Base-by-base conservation (phyloP, 2,329 filamentous ascomycete genomes). In the Peltaster fructicola region DNA sequence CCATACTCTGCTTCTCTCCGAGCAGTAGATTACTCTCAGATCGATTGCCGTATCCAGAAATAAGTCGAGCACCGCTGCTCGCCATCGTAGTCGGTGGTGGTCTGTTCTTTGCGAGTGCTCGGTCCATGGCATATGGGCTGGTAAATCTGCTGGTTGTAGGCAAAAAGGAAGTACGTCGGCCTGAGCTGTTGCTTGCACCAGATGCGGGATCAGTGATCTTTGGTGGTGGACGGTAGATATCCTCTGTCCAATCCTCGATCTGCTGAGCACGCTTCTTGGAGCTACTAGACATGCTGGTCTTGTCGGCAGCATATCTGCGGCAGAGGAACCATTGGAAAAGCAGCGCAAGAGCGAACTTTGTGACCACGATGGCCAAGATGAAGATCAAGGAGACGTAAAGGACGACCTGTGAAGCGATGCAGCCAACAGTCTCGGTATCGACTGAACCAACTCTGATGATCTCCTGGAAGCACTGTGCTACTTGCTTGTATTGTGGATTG, bases 191-290 rank as follows among this genome's bases (percentile, higher is more conserved):
- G 31, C 70, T 65, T 24, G 67, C 73, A 43, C 68, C 32, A 7
- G 40, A 41, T 30, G 68, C 66, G 20, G 75, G 57, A 40, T 92
- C 88, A 3, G 74, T 67, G 35, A 93, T 62, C 37, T 82, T 77
- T 27, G 76, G 73, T 13, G 82, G 81, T 3, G 85, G 78, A 20
- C 82, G 77, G 52, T 98, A 95, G 41, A 98, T 98, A 45, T 98
- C 88, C 36, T 95, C 80, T 8, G 75, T 76, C 88, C 88, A 98
- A 42, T 93, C 85, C 51, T 98, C 88, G 36, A 98, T 98, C 54
- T 95, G 82, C 39, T 76, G 72, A 39, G 84, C 76, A 30, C 88
- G 73, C 54, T 84, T 76, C 49, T 85, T 82, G 36, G 73, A 69
- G 48, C 88, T 70, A 4, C 73, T 71, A 9, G 70, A 71, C 50